Evolutionary conservation across 805 yeast species (phyloP).

Genomic region (Yarrowia divulgata): DNA sequence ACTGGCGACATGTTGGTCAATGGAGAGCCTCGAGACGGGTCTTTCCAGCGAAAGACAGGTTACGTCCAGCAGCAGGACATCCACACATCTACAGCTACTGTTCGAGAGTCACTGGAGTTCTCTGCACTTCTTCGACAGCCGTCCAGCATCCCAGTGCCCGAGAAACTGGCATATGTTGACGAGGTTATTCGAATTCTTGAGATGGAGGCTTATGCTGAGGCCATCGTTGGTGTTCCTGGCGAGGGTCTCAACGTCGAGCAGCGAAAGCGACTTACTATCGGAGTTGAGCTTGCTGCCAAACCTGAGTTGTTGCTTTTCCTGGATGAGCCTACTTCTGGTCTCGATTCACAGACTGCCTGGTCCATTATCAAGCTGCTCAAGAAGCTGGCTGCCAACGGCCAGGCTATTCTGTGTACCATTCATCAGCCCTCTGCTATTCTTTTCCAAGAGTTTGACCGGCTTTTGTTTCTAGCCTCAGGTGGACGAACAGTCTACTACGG

Average conservation of each 20-base stretch:
- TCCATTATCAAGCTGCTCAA: conserved; percentile 67
- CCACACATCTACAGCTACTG: conserved; percentile 70
- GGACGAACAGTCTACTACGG: conserved; percentile 81
- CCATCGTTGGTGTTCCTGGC: conserved; percentile 77
- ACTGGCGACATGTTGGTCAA: conserved; percentile 72
- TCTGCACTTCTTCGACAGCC: conserved; percentile 76
- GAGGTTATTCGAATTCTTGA: conserved; percentile 67
- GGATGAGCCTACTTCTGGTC: conserved; percentile 74
- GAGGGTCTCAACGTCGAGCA: conserved; percentile 71
- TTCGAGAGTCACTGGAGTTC: conserved; percentile 72
- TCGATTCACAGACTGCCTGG: conserved; percentile 75
- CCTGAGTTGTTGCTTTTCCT: conserved; percentile 65
- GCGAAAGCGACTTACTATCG: conserved; percentile 69
- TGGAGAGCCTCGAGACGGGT: conserved; percentile 64
- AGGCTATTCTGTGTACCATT: conserved; percentile 74
- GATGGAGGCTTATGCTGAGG: conserved; percentile 70
- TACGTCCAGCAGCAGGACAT: conserved; percentile 81
- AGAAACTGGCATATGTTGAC: conserved; percentile 71
- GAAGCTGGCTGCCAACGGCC: conserved; percentile 65
- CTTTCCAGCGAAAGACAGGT: conserved; percentile 72
- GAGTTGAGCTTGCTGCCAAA: conserved; percentile 71
- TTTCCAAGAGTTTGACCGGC: conserved; percentile 77
- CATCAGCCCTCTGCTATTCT: conserved; percentile 87
- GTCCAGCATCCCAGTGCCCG: conserved; percentile 56
- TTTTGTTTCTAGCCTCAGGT: conserved; percentile 71